Evolutionary conservation across 805 yeast genomes (phyloP).

Genomic region (Kazachstania bromeliacearum): DNA sequence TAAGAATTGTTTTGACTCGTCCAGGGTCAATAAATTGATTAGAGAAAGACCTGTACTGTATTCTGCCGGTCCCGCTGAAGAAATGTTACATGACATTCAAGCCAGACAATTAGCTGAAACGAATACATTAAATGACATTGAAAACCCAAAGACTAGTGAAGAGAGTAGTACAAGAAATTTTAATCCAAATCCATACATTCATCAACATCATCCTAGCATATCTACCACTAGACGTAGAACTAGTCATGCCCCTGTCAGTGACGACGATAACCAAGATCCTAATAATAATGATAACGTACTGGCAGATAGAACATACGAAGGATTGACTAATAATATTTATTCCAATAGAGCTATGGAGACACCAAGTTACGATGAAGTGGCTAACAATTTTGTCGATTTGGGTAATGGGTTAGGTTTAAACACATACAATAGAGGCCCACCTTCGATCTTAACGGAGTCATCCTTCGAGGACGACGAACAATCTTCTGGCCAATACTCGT

Average conservation of each 20-base stretch:
- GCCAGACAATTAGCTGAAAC: neutral
- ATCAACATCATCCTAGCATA: no score
- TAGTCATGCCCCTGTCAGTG: no score
- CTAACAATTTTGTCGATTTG: slow-evolving; percentile 21
- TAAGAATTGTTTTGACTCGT: slow-evolving; percentile 44
- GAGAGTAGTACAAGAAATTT: neutral
- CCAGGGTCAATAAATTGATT: slow-evolving; percentile 31
- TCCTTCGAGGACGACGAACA: slow-evolving; percentile 21
- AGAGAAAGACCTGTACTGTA: slow-evolving; percentile 10
- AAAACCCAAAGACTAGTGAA: neutral
- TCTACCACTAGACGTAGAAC: no score
- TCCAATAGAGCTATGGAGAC: neutral
- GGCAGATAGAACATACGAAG: neutral
- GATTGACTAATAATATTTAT: neutral
- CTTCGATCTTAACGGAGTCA: slow-evolving; percentile 31
- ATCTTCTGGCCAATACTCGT: slow-evolving; percentile 2
- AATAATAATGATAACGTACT: neutral
- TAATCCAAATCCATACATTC: neutral
- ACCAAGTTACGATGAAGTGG: neutral
- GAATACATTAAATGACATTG: neutral
- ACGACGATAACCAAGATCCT: neutral
- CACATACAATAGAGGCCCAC: slow-evolving; percentile 31
- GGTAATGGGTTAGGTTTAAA: slow-evolving; percentile 32
- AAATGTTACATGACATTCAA: slow-evolving; percentile 7
- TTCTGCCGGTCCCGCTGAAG: slow-evolving; percentile 4